These are phyloP conservation scores for Dendryphion nanum DNA, from an alignment of 2,329 filamentous ascomycete genomes.

Conservation along the genomic window DNA sequence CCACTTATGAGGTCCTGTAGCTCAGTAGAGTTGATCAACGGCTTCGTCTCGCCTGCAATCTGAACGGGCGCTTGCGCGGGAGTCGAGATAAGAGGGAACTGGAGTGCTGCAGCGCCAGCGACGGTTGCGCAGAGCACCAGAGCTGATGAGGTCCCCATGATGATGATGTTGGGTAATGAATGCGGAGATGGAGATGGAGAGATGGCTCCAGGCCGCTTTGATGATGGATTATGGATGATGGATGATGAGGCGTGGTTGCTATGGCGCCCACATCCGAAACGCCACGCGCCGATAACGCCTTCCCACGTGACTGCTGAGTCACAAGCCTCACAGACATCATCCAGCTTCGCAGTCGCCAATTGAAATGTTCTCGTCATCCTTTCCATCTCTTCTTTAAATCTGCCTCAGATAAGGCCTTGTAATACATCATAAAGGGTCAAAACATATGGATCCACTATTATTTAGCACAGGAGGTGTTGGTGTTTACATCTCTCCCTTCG, in stretches of 20 bases:
- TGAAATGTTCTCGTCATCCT: too few relatives aligned
- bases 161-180: constrained; percentile 7
- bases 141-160: constrained; percentile 26
- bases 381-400: too few relatives aligned
- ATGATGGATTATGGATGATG: neutral
- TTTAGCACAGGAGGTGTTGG: too few relatives aligned
- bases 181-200: neutral
- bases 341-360: too few relatives aligned
- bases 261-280: neutral
- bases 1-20: constrained; percentile 37
- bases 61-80: constrained; percentile 22
- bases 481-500: too few relatives aligned
- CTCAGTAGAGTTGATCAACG: constrained; percentile 33
- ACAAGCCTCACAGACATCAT: constrained; percentile 41
- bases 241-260: constrained; percentile 1
- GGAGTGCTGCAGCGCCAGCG: constrained; percentile 24
- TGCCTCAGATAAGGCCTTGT: too few relatives aligned
- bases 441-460: too few relatives aligned
- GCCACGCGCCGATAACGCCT: constrained; percentile 1
- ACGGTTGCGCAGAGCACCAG: constrained; percentile 29
- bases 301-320: neutral
- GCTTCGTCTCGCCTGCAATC: constrained; percentile 21
- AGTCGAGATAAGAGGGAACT: constrained; percentile 29
- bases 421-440: too few relatives aligned
- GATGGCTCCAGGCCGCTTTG: neutral